phyloP scores from a whole-genome alignment of 2,329 filamentous ascomycete species.

The Orbilia brochopaga region DNA sequence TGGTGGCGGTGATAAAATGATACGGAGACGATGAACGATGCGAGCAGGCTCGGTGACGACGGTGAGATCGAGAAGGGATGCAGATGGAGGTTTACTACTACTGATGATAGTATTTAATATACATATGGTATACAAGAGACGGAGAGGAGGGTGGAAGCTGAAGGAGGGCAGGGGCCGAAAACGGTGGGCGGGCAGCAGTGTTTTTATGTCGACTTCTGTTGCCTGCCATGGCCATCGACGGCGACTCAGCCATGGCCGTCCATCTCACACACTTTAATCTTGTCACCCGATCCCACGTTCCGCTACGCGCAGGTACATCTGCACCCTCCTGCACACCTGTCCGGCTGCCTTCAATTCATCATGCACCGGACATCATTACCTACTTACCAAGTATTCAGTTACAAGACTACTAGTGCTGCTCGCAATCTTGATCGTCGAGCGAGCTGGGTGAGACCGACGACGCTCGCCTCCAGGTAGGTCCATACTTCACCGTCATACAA shows the following conservation, averaged over 20 bases:
- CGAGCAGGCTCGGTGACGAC: background rate
- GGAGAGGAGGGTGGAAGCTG: background rate
- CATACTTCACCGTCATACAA: background rate
- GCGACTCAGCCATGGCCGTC: background rate
- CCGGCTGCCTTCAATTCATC: too few relatives aligned
- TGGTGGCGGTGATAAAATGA: background rate
- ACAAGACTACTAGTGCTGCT: too few relatives aligned
- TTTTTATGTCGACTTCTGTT: slow-evolving; percentile 11
- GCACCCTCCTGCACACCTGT: too few relatives aligned
- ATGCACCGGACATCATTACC: too few relatives aligned
- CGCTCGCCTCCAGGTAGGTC: background rate
- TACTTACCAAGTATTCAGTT: too few relatives aligned
- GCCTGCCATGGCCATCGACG: background rate
- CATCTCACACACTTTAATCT: too few relatives aligned
- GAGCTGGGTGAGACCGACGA: background rate
- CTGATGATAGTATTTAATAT: too few relatives aligned
- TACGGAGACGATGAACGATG: background rate
- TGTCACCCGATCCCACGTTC: background rate
- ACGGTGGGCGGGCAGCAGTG: slow-evolving; percentile 29
- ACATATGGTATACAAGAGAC: too few relatives aligned
- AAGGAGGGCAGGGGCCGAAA: slow-evolving; percentile 26
- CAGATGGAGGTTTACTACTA: background rate
- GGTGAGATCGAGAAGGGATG: background rate
- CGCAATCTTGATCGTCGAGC: too few relatives aligned
- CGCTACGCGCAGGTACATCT: too few relatives aligned